Base-by-base conservation (phyloP, 2,329 filamentous ascomycete species). In the Botryotinia calthae region DNA sequence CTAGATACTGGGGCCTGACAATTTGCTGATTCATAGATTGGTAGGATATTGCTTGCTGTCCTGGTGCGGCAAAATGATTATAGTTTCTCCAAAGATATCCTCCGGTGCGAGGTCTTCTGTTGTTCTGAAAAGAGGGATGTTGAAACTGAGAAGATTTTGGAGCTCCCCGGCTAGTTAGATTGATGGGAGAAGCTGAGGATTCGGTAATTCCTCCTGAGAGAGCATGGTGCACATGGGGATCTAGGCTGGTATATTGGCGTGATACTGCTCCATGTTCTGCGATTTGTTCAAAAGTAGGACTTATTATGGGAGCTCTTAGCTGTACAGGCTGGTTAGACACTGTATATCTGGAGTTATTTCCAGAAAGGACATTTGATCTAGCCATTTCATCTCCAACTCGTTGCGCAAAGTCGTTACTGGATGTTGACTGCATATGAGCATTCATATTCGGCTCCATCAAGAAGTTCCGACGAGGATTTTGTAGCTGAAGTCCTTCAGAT, bases 391-490 rank as follows among this genome's bases (percentile, higher is more conserved):
- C 2, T 2, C 22, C 22, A 25, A 0, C 10, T 28, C 22, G 5
- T 4, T 40, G 14, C 31, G 6, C 2, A 20, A 22, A 44, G 0
- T 16, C 0, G 2, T 34, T 5, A 34, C 7, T 14, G 4, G 16
- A n/a, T 37, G 28, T 7, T 4, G 4, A 1, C 1, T 6, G 31
- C 18, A 31, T 4, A 7, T 9, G 8, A 1, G 2, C n/a, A 6
- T 37, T n/a, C 6, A 10, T 12, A 37, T 10, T n/a, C 1, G 10
- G 12, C 44, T 40, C 2, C 1, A 9, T 9, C 4, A 28, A 14
- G 4, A 25, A 12, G 9, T 4, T 4, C 2, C 1, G 25, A 20
- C 28, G 6, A 14, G 0, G 0, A 4, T 28, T 22, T 2, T 18
- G 4, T 4, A 40, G 25, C 20, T 54, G 4, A 22, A 2, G 4